Evolutionary conservation across 805 yeast species (phyloP).

Genomic region (Ogataea trehalophila): DNA sequence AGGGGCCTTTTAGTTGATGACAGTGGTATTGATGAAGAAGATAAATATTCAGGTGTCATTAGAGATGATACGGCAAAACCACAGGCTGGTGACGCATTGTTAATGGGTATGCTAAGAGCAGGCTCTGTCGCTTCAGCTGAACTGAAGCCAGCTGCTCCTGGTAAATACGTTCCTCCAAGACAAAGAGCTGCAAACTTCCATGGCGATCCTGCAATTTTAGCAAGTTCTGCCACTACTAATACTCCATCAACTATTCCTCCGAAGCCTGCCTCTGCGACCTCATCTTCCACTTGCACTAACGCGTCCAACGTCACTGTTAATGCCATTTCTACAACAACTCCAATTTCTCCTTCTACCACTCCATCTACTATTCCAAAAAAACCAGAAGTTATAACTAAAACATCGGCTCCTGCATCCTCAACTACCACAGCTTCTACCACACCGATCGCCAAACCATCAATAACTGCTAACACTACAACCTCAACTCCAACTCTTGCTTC

Average conservation of each 20-base stretch:
- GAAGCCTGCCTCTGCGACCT: slow-evolving; percentile 3
- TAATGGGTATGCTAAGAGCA: slow-evolving; percentile 26
- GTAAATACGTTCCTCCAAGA: slow-evolving; percentile 51
- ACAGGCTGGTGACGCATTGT: slow-evolving; percentile 19
- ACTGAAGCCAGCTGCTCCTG: slow-evolving; percentile 27
- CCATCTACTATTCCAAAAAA: slow-evolving; percentile 4
- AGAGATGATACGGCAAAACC: slow-evolving; percentile 34
- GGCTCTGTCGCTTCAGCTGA: slow-evolving; percentile 17
- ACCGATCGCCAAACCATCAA: slow-evolving; percentile 2
- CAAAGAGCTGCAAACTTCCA: slow-evolving; percentile 48
- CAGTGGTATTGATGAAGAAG: slow-evolving; percentile 91
- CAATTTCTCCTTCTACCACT: neutral
- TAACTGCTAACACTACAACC: neutral
- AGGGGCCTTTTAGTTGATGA: slow-evolving; percentile 77
- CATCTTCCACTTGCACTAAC: neutral
- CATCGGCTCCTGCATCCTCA: neutral
- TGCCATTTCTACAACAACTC: neutral
- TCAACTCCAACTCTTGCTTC: slow-evolving; percentile 6
- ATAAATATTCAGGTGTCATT: slow-evolving; percentile 88
- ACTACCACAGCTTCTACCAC: neutral
- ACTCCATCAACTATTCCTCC: slow-evolving; percentile 5
- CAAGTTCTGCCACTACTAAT: slow-evolving; percentile 40
- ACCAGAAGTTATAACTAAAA: neutral
- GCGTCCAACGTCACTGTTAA: neutral
- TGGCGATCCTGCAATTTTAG: slow-evolving; percentile 63